Percentiles rank a stretch among this genome's conserved stretches.
These are phyloP conservation scores for Daldinia sp. DNA, from an alignment of 2,329 filamentous ascomycete species.

Conservation along the genomic window DNA sequence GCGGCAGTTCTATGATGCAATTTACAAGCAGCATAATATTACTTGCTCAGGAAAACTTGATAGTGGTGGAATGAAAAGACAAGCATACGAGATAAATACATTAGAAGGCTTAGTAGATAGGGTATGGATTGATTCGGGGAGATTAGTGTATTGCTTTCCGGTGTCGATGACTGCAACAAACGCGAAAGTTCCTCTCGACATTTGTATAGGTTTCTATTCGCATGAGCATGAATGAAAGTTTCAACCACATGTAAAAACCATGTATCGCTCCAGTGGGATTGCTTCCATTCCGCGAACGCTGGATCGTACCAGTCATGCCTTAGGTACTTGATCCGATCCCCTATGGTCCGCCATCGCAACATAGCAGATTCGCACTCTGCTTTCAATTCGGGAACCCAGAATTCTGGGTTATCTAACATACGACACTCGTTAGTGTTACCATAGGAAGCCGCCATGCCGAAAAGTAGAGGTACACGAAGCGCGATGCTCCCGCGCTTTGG, in stretches of 20 bases:
- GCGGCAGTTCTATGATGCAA: neutral
- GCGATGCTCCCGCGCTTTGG: neutral
- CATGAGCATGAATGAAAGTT: neutral
- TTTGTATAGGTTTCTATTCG: neutral
- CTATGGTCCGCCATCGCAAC: neutral
- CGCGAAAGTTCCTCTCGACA: no score
- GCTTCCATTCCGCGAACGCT: neutral
- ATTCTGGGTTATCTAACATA: neutral
- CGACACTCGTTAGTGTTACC: neutral
- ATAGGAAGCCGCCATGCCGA: neutral
- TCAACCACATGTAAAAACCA: neutral
- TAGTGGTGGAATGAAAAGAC: neutral
- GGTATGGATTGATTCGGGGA: no score
- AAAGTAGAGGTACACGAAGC: neutral
- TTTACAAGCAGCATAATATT: neutral
- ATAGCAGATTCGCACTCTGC: neutral
- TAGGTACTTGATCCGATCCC: neutral
- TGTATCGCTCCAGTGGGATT: neutral
- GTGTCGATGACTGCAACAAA: no score
- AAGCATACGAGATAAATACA: constrained; percentile 1
- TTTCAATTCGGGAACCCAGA: neutral
- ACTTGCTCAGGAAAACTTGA: neutral
- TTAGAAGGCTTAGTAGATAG: neutral
- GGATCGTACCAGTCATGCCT: constrained; percentile 1
- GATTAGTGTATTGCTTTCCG: no score